Conservation (phyloP, 129 eudicot genomes). For the Helianthus annuus region HanXRQr2.0-SUNRISE NC_035443.2:189451061-189451560, state of each 20-base stretch:
- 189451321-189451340: constrained; percentile 62
- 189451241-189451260: constrained; percentile 46
- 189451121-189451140: constrained; percentile 59
- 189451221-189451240: constrained; percentile 63
- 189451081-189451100: constrained; percentile 76
- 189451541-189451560: constrained; percentile 43
- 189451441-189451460: constrained; percentile 70
- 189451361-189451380: constrained; percentile 57
- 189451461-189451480: constrained; percentile 69
- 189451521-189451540: constrained; percentile 61
- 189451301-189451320: constrained; percentile 79
- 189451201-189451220: constrained; percentile 78
- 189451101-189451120: constrained; percentile 82
- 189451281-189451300: constrained; percentile 84
- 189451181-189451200: constrained; percentile 72
- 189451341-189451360: constrained; percentile 45
- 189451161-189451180: constrained; percentile 81
- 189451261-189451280: constrained; percentile 71
- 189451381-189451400: constrained; percentile 91
- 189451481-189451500: constrained; percentile 62
- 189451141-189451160: constrained; percentile 40
- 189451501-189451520: constrained; percentile 71
- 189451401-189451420: constrained; percentile 81
- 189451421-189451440: constrained; percentile 57
- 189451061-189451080: constrained; percentile 51